Base-by-base conservation (phyloP, 1,284 basidiomycete genomes). In the Austropuccinia psidii region DNA sequence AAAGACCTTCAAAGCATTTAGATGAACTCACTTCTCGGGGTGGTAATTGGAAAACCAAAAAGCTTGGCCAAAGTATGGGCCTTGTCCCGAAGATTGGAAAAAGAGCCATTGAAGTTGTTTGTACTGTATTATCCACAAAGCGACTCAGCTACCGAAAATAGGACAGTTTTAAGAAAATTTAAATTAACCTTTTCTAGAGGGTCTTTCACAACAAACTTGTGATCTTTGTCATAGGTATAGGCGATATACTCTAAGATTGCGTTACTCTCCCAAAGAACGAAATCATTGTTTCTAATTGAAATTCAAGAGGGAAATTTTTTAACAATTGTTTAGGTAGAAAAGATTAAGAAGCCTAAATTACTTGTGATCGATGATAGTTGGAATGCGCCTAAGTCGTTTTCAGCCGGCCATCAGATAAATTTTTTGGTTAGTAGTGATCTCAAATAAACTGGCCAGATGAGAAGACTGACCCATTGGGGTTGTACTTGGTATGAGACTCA, bases 191-290 rank as follows among this genome's bases (percentile, higher is more conserved):
- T 55, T 1, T 55, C 54, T 31, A 29, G 24, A 6, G 54, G 54
- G 8, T 55, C 33, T 7, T 19, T 27, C 1, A 55, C 54, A 2
- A 31, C 31, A 24, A 73, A 35, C 13, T 27, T 21, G 31, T 45
- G 60, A 21, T 73, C 73, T 52, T 77, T 73, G 72, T 79, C 79
- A 61, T 79, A 77, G 73, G 77, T 77, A 45, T 76, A 74, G 9
- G 72, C 75, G 4, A 79, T 75, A 64, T 79, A 79, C 50, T 76
- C 68, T 8, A 79, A 62, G 43, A 78, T 79, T 0, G 78, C 78
- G 19, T 78, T 77, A 0, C 64, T 73, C 58, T 79, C 78, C 78
- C 78, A 79, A 0, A 75, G 50, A 39, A 41, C 50, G 45, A 76
- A 75, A 58, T 76, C 75, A 43, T 35, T 52, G 54, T 72, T 69